phyloP scores from a whole-genome alignment of 2,329 filamentous ascomycete species.

The Aspergillus aculeatus region DNA sequence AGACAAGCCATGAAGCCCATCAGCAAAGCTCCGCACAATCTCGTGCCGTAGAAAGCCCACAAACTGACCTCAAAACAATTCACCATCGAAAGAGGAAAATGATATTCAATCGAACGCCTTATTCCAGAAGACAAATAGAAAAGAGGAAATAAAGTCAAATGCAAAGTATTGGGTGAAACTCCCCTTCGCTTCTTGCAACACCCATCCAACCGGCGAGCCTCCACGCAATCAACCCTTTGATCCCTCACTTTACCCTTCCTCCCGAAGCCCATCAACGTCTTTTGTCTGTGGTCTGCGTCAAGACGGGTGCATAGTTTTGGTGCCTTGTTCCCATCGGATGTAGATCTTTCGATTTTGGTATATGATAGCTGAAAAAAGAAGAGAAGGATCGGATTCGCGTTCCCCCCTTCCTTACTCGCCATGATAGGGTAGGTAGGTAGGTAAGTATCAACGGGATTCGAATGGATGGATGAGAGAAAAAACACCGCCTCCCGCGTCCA shows the following conservation, averaged over 20 bases:
- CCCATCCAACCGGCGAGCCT: background rate
- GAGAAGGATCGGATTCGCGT: background rate
- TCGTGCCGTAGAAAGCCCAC: conserved; percentile 7
- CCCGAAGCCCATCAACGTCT: background rate
- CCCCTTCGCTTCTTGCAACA: background rate
- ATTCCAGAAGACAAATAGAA: conserved; percentile 19
- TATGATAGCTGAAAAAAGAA: background rate
- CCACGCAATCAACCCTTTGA: background rate
- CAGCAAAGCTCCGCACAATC: conserved; percentile 5
- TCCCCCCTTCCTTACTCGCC: background rate
- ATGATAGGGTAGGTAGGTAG: background rate
- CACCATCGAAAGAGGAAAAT: conserved; percentile 9
- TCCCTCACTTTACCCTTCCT: background rate
- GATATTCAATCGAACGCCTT: conserved; percentile 14
- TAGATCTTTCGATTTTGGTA: background rate
- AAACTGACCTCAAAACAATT: conserved; percentile 19
- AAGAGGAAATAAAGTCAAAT: conserved; percentile 11
- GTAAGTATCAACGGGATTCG: conserved; percentile 9
- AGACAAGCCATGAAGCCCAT: background rate
- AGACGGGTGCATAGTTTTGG: background rate
- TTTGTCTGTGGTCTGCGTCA: background rate
- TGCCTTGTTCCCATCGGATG: background rate
- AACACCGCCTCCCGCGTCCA: conserved; percentile 10
- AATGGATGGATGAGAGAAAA: background rate
- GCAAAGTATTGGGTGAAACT: background rate